Conservation (phyloP, 2,329 filamentous ascomycete genomes). For the Periconia macrospinosa region DNA sequence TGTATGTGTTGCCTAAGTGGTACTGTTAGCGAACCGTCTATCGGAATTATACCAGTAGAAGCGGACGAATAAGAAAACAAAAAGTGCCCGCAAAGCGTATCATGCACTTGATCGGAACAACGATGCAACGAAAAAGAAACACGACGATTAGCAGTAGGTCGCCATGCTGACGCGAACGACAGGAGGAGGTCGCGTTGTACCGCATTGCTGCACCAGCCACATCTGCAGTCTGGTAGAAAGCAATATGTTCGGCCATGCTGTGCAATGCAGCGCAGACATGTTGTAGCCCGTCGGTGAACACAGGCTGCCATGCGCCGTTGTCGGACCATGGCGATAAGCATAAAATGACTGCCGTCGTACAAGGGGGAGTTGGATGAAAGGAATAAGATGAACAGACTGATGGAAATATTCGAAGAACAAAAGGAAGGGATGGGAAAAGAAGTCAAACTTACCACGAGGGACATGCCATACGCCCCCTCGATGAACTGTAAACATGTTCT, state of each 20-base stretch:
- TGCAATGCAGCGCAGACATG: constrained; percentile 10
- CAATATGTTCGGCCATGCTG: not conserved
- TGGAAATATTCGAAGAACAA: constrained; percentile 2
- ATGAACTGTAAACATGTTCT: constrained; percentile 76
- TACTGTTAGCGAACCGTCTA: constrained; percentile 7
- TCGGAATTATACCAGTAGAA: not conserved
- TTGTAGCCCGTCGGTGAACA: constrained; percentile 10
- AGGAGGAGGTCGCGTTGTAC: constrained; percentile 26
- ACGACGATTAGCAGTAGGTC: constrained; percentile 7
- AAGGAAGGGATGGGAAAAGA: constrained; percentile 4
- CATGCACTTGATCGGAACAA: constrained; percentile 4
- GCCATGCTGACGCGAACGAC: constrained; percentile 22
- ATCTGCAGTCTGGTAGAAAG: constrained; percentile 9
- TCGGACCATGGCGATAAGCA: constrained; percentile 20
- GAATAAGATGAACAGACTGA: not conserved
- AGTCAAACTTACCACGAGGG: constrained; percentile 73
- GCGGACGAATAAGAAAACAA: not conserved
- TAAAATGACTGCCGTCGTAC: constrained; percentile 37
- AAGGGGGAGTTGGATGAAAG: constrained; percentile 2
- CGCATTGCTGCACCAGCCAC: constrained; percentile 20
- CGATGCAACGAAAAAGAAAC: constrained; percentile 14
- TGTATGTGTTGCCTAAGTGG: constrained; percentile 82
- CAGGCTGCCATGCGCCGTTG: constrained; percentile 16
- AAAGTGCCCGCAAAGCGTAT: not conserved
- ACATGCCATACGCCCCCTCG: constrained; percentile 94